Percentiles rank a stretch among this genome's conserved stretches.
These are phyloP conservation scores for Coffea humblotiana DNA, from an alignment of 305 asterid genomes.

Conservation along the genomic window DNA sequence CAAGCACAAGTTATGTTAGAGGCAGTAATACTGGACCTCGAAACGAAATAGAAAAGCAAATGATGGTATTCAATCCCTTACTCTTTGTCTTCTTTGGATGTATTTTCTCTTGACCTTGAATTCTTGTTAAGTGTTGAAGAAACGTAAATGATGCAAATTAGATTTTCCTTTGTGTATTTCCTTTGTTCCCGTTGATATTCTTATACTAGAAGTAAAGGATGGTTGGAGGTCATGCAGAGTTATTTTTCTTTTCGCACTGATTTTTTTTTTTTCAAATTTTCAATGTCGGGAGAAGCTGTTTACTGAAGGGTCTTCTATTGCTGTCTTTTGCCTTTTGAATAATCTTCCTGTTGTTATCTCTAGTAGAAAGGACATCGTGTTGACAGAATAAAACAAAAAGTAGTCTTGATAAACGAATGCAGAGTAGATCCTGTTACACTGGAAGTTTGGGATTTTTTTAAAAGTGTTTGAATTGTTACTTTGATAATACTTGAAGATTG, in stretches of 20 bases:
- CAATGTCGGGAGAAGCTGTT: neutral
- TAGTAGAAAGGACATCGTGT: neutral
- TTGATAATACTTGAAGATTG: neutral
- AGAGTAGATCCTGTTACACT: neutral
- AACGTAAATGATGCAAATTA: neutral
- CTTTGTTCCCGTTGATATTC: neutral
- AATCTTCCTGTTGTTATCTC: neutral
- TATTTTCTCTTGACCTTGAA: constrained; percentile 8
- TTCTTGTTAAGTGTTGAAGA: constrained; percentile 1
- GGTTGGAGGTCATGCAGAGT: neutral
- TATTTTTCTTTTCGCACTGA: neutral
- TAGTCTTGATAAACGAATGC: neutral
- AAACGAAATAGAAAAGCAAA: constrained; percentile 80
- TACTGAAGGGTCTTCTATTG: neutral
- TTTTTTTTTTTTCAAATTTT: neutral
- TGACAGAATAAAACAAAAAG: no score
- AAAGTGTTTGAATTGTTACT: neutral
- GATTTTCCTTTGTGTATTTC: neutral
- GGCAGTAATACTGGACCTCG: constrained; percentile 74
- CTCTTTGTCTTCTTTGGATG: neutral
- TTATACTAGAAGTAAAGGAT: neutral
- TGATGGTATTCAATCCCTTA: constrained; percentile 40
- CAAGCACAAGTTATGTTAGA: constrained; percentile 58
- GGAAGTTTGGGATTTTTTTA: neutral
- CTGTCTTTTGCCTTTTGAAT: neutral